Base-by-base conservation (phyloP, 2,329 filamentous ascomycete species). In the Leptographium lundbergii region DNA sequence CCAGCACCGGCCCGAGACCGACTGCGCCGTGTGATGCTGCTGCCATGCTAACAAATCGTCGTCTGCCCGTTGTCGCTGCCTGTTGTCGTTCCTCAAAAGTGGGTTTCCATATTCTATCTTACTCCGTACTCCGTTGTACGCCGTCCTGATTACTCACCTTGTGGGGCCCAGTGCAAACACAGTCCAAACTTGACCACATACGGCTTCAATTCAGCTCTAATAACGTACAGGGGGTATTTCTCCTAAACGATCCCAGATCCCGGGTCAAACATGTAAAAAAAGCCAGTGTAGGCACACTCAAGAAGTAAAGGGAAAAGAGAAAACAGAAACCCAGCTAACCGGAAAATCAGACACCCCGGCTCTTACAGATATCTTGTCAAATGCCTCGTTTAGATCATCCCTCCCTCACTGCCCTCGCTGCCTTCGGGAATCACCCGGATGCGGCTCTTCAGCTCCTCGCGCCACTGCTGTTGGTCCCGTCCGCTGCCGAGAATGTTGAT, bases 381-480 rank as follows among this genome's bases (percentile, higher is more conserved):
- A 24, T 34, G 4, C 39, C 39, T 48, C 27, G n/a, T 32, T 54
- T 24, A 57, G 22, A 57, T 51, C 56, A 39, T 54, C 22, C 27
- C 53, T 45, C n/a, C 25, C 29, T 22, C 55, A 45, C 29, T 14
- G 34, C 22, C 59, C 42, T 61, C 61, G 29, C 39, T 50, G 9
- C 56, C 63, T 55, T 69, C 68, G n/a, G 66, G 66, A 36, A 74
- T 63, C 58, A 72, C 66, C 57, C 67, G 68, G 57, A 75, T 74
- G 25, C 69, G 69, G 48, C 67, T 69, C 63, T 70, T 70, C 54
- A 76, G 61, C 27, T 69, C 67, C 39, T 69, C 68, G 25, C 71
- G 66, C 60, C 70, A 66, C 62, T 67, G 68, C 57, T 56, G 39
- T 19, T 56, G 54, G 14, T 54, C 22, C 17, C 32, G 54, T 29